Evolutionary conservation across 805 yeast species (phyloP).

Genomic region (Metschnikowia gelsemii): DNA sequence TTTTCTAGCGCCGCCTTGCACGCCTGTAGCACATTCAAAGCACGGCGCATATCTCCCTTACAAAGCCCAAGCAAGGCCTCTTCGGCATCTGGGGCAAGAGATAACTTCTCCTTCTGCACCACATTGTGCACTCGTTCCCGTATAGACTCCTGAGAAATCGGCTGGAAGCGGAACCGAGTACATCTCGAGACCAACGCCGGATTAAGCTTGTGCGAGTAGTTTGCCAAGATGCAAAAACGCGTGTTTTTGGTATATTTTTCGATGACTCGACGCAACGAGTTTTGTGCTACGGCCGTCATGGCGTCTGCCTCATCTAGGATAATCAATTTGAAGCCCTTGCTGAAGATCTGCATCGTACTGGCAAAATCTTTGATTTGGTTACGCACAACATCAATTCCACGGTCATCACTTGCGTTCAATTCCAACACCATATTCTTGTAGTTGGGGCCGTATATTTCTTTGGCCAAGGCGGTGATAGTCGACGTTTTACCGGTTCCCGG

Average conservation of each 20-base stretch:
- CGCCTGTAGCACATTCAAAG: conserved; percentile 90
- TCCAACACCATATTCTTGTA: conserved; percentile 90
- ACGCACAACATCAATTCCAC: conserved; percentile 98
- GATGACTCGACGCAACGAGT: conserved; percentile 77
- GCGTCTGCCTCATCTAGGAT: conserved; percentile 96
- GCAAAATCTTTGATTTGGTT: conserved; percentile 97
- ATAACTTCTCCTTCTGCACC: conserved; percentile 62
- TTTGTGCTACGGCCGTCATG: conserved; percentile 86
- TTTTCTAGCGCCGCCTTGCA: conserved; percentile 69
- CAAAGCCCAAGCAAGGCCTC: conserved; percentile 66
- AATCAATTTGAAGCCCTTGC: conserved; percentile 80
- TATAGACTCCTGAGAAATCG: conserved; percentile 68
- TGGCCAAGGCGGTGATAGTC: conserved; percentile 81
- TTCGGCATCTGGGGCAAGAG: conserved; percentile 57
- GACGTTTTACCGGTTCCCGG: conserved; percentile 95
- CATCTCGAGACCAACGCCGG: conserved; percentile 95
- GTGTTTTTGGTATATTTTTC: conserved; percentile 93
- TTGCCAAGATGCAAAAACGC: conserved; percentile 93
- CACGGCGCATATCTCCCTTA: conserved; percentile 96
- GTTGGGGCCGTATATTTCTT: conserved; percentile 78
- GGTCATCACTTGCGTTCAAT: conserved; percentile 93
- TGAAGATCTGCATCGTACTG: conserved; percentile 89
- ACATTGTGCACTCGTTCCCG: conserved; percentile 67
- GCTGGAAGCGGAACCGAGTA: conserved; percentile 90
- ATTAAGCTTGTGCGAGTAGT: conserved; percentile 90